Evolutionary conservation across 2,329 filamentous ascomycete genomes (phyloP).

Genomic region (Xylariaceae sp.): DNA sequence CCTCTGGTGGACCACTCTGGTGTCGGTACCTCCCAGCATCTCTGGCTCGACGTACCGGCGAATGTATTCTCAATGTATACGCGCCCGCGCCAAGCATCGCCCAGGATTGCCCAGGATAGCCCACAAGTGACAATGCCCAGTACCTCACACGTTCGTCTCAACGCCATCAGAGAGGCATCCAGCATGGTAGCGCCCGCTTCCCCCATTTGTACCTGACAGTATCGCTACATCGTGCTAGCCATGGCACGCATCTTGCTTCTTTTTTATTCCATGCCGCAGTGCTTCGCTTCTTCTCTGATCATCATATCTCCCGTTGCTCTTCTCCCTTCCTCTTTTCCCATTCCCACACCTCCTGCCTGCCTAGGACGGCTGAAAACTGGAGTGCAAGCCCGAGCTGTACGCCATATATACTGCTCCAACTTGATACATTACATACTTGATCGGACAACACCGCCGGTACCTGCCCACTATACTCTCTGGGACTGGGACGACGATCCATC

Average conservation of each 20-base stretch:
- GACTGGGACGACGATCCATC: background rate
- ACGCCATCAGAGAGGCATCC: background rate
- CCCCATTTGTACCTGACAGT: background rate
- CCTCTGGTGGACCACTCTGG: background rate
- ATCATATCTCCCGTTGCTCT: background rate
- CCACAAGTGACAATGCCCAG: too few relatives aligned
- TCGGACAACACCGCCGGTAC: background rate
- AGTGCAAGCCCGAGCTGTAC: background rate
- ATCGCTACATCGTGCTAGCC: background rate
- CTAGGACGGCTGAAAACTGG: background rate
- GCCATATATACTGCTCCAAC: background rate
- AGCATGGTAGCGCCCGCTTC: background rate
- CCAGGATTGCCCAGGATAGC: too few relatives aligned
- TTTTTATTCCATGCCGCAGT: background rate
- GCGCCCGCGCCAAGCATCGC: too few relatives aligned
- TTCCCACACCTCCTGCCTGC: background rate
- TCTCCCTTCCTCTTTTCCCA: background rate
- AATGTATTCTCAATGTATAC: background rate
- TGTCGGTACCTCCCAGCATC: conserved; percentile 1
- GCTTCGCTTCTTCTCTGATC: background rate
- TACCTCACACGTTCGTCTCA: background rate
- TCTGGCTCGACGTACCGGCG: background rate
- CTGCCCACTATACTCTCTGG: background rate
- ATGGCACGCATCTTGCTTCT: background rate
- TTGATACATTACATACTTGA: background rate